Percentiles rank a stretch among this genome's conserved stretches.
Conservation (phyloP, 108 stramenopile genomes). For the Skeletonema tropicum region DNA sequence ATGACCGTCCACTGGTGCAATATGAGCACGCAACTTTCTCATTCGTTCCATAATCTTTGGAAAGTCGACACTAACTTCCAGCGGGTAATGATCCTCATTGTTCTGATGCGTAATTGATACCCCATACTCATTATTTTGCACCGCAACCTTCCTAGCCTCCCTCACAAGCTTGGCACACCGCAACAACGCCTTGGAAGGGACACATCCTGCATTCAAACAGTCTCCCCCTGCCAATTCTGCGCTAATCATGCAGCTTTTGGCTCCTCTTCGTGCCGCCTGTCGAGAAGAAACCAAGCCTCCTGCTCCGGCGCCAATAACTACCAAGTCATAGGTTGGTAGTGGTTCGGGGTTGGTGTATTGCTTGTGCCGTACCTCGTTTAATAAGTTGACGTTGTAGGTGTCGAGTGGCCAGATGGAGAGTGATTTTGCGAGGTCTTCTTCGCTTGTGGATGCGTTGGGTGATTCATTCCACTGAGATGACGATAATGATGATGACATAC, state of each 20-base stretch:
- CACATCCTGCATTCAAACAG: constrained; percentile 93
- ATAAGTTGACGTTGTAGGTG: constrained; percentile 56
- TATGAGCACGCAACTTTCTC: constrained; percentile 61
- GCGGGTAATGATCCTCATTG: constrained; percentile 22
- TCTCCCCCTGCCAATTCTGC: constrained; percentile 87
- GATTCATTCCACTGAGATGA: constrained; percentile 12
- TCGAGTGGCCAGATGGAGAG: constrained; percentile 79
- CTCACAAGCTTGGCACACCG: constrained; percentile 71
- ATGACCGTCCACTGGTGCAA: constrained; percentile 91
- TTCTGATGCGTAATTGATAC: constrained; percentile 26
- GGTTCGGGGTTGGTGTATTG: constrained; percentile 37
- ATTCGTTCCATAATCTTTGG: constrained; percentile 77
- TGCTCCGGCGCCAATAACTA: constrained; percentile 87
- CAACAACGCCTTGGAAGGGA: constrained; percentile 93
- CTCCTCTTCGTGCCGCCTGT: constrained; percentile 77
- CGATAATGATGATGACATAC: constrained; percentile 9
- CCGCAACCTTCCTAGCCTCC: constrained; percentile 61
- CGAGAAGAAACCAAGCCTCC: constrained; percentile 81
- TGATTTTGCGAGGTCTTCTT: constrained; percentile 44
- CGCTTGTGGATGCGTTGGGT: constrained; percentile 30
- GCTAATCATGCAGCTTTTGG: constrained; percentile 77
- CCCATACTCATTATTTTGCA: constrained; percentile 70
- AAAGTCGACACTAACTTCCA: constrained; percentile 85
- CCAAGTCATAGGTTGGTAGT: constrained; percentile 81
- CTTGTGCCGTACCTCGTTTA: constrained; percentile 76